These are phyloP conservation scores for Aspergillus piperis DNA, from an alignment of 2,329 filamentous ascomycete genomes.

Conservation along the genomic window DNA sequence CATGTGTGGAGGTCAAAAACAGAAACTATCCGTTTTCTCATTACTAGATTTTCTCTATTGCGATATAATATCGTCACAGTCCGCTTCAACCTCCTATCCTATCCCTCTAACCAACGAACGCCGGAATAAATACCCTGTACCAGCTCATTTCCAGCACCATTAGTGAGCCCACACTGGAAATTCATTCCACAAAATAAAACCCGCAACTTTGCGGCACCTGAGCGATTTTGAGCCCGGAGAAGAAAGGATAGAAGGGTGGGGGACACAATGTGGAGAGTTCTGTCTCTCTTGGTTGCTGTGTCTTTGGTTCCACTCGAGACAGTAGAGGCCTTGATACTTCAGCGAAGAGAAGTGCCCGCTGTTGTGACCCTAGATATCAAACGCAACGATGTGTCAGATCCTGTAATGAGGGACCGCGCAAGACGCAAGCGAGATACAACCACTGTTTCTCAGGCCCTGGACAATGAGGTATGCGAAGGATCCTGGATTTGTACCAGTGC, in stretches of 20 bases:
- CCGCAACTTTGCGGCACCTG: neutral
- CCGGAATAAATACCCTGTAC: neutral
- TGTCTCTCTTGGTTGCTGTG: conserved; percentile 15
- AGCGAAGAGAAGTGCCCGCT: conserved; percentile 40
- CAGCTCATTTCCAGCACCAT: neutral
- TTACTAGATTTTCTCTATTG: neutral
- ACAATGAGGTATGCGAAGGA: conserved; percentile 52
- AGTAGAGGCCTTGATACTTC: conserved; percentile 30
- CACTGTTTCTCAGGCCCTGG: conserved; percentile 49
- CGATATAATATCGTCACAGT: neutral
- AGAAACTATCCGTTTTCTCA: neutral
- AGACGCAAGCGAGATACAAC: conserved; percentile 46
- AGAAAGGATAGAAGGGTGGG: neutral
- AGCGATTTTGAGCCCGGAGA: neutral
- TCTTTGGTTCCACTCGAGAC: conserved; percentile 19
- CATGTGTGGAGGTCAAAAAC: neutral
- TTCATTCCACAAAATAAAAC: neutral
- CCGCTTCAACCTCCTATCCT: neutral
- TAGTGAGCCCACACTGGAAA: neutral
- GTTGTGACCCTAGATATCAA: conserved; percentile 55
- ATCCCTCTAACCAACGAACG: neutral
- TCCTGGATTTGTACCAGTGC: neutral
- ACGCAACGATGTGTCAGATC: conserved; percentile 49
- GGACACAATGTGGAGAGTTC: conserved; percentile 13
- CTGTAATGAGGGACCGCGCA: conserved; percentile 48